Conservation (phyloP, 345 rosid species). For the Eucalyptus victrix region DNA sequence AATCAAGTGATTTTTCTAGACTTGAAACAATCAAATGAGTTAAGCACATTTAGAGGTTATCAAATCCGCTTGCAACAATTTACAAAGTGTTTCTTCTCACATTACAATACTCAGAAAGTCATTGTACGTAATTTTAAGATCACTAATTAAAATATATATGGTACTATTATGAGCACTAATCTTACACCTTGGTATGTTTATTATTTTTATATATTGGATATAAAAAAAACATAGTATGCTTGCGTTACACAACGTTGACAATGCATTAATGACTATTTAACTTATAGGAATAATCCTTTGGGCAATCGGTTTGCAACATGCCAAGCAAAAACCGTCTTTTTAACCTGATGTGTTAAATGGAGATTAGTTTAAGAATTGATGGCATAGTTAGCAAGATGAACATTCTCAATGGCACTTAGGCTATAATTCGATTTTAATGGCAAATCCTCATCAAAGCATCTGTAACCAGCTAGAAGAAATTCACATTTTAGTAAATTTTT, state of each 20-base stretch:
- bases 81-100: not conserved
- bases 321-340: not conserved
- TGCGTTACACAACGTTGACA: not conserved
- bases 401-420: too few species aligned
- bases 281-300: not conserved
- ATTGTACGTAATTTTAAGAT: not conserved
- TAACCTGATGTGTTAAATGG: not conserved
- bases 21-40: not conserved
- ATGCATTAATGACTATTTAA: not conserved
- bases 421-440: too few species aligned
- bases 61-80: not conserved
- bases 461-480: too few species aligned
- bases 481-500: too few species aligned
- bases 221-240: not conserved
- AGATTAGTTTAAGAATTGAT: not conserved
- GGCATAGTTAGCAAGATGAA: not conserved
- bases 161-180: not conserved
- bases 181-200: not conserved
- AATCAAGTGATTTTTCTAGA: not conserved
- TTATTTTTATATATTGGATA: not conserved
- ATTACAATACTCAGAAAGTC: not conserved
- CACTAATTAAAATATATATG: not conserved
- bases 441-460: too few species aligned
- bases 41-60: not conserved
- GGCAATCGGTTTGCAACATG: not conserved